phyloP scores from a whole-genome alignment of 257 asterid genomes.

The Forsythia suspensa region DNA sequence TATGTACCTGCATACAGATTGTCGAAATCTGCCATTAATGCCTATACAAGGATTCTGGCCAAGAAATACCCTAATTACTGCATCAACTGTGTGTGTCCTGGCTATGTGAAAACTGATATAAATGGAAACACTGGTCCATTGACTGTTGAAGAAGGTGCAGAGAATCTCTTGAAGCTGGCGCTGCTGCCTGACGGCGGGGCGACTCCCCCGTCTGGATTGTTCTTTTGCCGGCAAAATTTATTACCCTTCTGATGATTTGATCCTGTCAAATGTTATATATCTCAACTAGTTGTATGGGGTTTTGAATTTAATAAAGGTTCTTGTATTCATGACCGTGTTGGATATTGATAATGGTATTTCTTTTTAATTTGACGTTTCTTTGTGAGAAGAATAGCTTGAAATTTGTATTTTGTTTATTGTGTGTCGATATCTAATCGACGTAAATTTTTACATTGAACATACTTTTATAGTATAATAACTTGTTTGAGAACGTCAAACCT shows the following conservation, averaged over 20 bases:
- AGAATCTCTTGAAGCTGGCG: conserved; percentile 5
- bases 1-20: conserved; percentile 1
- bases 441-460: too few species aligned
- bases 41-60: conserved; percentile 25
- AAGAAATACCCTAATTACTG: conserved; percentile 2
- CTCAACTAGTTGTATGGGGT: not conserved
- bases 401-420: too few species aligned
- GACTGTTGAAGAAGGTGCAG: conserved; percentile 21
- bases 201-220: conserved; percentile 20
- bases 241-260: not conserved
- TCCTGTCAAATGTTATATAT: not conserved
- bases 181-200: conserved; percentile 16
- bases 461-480: too few species aligned
- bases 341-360: not conserved
- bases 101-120: conserved; percentile 22
- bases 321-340: not conserved
- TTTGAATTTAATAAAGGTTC: not conserved
- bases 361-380: not conserved
- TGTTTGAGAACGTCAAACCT: too few species aligned
- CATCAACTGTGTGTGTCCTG: conserved; percentile 24
- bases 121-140: not conserved
- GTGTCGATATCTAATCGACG: too few species aligned
- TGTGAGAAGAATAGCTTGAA: too few species aligned
- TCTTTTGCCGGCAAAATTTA: not conserved
- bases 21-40: conserved; percentile 20